Conservation (phyloP, 257 asterid genomes). For the Marsdenia floribunda region DNA sequence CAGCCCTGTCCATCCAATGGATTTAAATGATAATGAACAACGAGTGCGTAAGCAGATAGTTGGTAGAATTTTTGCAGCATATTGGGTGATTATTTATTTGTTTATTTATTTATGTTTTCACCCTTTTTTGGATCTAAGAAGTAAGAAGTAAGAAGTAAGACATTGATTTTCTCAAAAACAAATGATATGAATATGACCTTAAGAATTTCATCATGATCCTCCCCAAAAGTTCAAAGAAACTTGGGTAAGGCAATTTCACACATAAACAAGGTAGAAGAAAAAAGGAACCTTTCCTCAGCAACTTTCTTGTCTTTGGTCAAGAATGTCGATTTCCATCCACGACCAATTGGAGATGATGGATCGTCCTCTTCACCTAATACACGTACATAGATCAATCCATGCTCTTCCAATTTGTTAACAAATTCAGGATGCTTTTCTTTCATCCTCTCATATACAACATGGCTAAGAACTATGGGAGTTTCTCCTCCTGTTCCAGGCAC, state of each 20-base stretch:
- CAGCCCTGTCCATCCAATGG: slow-evolving; percentile 44
- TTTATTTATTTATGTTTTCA: too few species aligned
- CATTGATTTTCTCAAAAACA: neutral
- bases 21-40: neutral
- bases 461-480: slow-evolving; percentile 84
- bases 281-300: slow-evolving; percentile 80
- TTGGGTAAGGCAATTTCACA: neutral
- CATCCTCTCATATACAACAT: slow-evolving; percentile 64
- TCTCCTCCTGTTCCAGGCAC: slow-evolving; percentile 76
- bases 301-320: slow-evolving; percentile 59
- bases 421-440: slow-evolving; percentile 65
- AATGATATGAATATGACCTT: neutral
- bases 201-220: neutral
- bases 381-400: slow-evolving; percentile 58
- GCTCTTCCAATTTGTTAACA: slow-evolving; percentile 60
- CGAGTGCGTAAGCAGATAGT: neutral
- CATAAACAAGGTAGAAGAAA: slow-evolving; percentile 3
- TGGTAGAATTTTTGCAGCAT: neutral
- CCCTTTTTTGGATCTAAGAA: neutral
- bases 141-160: too few species aligned
- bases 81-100: too few species aligned
- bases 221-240: neutral
- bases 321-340: slow-evolving; percentile 90
- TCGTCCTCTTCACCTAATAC: slow-evolving; percentile 78
- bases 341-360: slow-evolving; percentile 84